phyloP scores from a whole-genome alignment of 2,329 filamentous ascomycete species.

The Fusarium poae region DNA sequence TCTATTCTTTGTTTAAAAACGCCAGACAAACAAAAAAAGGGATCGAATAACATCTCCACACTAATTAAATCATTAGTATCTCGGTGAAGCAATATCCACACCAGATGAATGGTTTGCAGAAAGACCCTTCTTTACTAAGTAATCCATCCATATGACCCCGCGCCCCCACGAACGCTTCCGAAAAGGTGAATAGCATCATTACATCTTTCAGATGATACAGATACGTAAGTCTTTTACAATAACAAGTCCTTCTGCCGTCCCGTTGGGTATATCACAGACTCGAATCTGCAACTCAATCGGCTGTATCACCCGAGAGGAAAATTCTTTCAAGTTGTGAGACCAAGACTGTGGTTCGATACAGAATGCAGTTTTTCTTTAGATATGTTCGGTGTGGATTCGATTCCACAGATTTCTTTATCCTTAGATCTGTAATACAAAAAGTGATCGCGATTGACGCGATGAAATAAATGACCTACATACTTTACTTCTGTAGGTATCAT shows the following conservation, averaged over 20 bases:
- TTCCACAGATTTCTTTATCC: neutral
- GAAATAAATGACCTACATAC: neutral
- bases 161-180: conserved; percentile 9
- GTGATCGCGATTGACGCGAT: conserved; percentile 13
- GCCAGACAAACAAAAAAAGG: conserved; percentile 6
- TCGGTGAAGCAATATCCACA: neutral
- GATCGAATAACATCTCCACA: neutral
- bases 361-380: neutral
- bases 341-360: conserved; percentile 2
- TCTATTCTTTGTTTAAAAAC: conserved; percentile 17
- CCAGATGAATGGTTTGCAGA: conserved; percentile 5
- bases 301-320: neutral
- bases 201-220: too few relatives aligned
- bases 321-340: conserved; percentile 1
- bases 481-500: neutral
- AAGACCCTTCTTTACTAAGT: neutral
- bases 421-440: neutral
- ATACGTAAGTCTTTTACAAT: too few relatives aligned
- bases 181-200: neutral
- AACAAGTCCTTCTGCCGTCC: neutral
- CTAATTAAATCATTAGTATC: neutral
- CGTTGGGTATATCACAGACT: neutral
- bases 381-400: neutral
- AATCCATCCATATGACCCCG: conserved; percentile 7
- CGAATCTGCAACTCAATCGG: neutral